Percentiles rank a stretch among this genome's conserved stretches.
Evolutionary conservation across 805 yeast species (phyloP).

Genomic region (Candida xiaguanensis): DNA sequence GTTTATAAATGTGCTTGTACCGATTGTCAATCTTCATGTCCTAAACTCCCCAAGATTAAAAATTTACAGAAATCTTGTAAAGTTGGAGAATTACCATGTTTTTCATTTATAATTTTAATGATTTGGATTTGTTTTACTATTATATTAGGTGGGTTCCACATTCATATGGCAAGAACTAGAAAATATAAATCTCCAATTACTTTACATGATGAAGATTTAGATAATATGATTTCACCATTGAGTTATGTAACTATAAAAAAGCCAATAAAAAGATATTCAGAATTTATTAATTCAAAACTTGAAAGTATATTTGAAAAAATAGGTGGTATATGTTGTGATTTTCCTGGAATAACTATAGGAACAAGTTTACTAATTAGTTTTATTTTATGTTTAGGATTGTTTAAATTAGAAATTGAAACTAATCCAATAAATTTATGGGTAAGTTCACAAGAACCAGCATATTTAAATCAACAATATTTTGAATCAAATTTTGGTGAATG

Average conservation of each 20-base stretch:
- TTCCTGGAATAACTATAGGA: constrained; percentile 42
- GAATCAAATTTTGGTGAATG: constrained; percentile 89
- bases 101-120: constrained; percentile 58
- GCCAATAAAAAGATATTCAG: constrained; percentile 5
- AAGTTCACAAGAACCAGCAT: constrained; percentile 68
- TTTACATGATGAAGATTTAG: constrained; percentile 10
- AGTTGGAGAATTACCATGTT: constrained; percentile 66
- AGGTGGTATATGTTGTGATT: constrained; percentile 58
- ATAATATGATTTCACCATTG: constrained; percentile 15
- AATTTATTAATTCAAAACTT: constrained; percentile 10
- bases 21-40: constrained; percentile 83
- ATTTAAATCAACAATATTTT: constrained; percentile 60
- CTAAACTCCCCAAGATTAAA: constrained; percentile 50
- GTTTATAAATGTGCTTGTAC: constrained; percentile 82
- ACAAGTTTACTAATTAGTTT: constrained; percentile 30
- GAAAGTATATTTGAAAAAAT: constrained; percentile 41
- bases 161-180: constrained; percentile 20
- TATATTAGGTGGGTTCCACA: constrained; percentile 42
- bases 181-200: constrained; percentile 1
- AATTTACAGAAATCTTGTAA: constrained; percentile 41
- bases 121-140: constrained; percentile 40
- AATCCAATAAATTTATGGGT: constrained; percentile 91
- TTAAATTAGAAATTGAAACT: constrained; percentile 58
- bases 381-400: constrained; percentile 50
- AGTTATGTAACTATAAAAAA: constrained; percentile 11